Base-by-base conservation (phyloP, 1,139 yeast species). In the Yamadazyma sp. region DNA sequence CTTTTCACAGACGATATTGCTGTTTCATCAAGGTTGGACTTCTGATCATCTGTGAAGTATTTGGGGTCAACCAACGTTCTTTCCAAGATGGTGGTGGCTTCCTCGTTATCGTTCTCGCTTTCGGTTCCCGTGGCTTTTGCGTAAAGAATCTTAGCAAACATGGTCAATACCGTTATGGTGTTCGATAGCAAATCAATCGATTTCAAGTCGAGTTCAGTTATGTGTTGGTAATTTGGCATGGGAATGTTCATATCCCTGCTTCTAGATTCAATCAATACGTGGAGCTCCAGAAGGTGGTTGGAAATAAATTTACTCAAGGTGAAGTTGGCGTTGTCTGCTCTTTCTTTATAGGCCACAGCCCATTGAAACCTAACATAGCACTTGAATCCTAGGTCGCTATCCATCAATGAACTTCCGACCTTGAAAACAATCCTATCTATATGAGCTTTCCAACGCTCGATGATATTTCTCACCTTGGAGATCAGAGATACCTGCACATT, bases 141-240 rank as follows among this genome's bases (percentile, higher is more conserved):
- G 48, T 72, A 59, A 37, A 84, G 69, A 3, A 83, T 74, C 33
- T 69, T 71, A 11, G 87, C 75, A 56, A 88, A 87, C 20, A 83
- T 75, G 0, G 85, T 68, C 33, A 86, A 73, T 0, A 88, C 87
- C 15, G 80, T 75, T 11, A 83, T 65, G 29, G 85, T 83, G 1
- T 88, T 81, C 14, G 82, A 64, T 50, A 87, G 91, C 2, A 79
- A 69, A 31, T 70, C 71, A 4, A 87, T 71, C 9, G 78, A 71
- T 1, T 68, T 64, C 3, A 61, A 40, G 30, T 76, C 79, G 3
- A 91, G 62, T 1, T 69, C 66, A 3, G 89, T 83, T n/a, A 92
- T 76, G 42, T 74, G 66, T 3, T 72, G 64, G 51, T 74, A 82
- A 50, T 84, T 86, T 1, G 77, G 66, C 44, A 57, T 53, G 3